Evolutionary conservation across 2,329 filamentous ascomycete genomes (phyloP).

Genomic region (Samsoniella hepiali): DNA sequence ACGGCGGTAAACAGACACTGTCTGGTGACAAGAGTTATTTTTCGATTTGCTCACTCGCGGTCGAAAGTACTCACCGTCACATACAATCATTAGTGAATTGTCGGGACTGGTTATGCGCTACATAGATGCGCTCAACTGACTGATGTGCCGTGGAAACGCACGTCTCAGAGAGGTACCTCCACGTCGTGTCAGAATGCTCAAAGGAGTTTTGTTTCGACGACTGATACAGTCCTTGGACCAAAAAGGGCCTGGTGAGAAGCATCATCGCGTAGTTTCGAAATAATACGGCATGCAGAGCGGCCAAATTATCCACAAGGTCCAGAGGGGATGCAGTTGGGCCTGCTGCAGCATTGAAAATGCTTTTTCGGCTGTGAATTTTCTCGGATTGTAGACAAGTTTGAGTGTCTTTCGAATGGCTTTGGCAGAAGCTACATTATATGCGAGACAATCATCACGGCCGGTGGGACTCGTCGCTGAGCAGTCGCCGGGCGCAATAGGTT

Average conservation of each 20-base stretch:
- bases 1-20: conserved; percentile 56
- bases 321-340: not conserved
- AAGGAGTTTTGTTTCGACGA: not conserved
- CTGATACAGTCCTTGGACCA: not conserved
- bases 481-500: not conserved
- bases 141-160: not conserved
- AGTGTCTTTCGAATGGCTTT: conserved; percentile 6
- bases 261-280: conserved; percentile 1
- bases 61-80: conserved; percentile 1
- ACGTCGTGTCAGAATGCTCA: not conserved
- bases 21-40: no score
- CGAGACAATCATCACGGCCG: not conserved
- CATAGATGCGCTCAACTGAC: not conserved
- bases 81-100: not conserved
- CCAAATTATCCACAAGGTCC: not conserved
- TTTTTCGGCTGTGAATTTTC: not conserved
- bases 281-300: not conserved
- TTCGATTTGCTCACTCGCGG: no score
- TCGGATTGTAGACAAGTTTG: not conserved
- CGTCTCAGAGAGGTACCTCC: not conserved
- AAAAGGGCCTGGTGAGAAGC: not conserved
- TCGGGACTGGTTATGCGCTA: not conserved
- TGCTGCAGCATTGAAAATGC: not conserved
- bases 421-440: not conserved
- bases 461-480: not conserved